Evolutionary conservation across 345 rosid genomes (phyloP), one percentile per base, ranked within the genome.

Genomic region (Capsella bursapastoris): DNA sequence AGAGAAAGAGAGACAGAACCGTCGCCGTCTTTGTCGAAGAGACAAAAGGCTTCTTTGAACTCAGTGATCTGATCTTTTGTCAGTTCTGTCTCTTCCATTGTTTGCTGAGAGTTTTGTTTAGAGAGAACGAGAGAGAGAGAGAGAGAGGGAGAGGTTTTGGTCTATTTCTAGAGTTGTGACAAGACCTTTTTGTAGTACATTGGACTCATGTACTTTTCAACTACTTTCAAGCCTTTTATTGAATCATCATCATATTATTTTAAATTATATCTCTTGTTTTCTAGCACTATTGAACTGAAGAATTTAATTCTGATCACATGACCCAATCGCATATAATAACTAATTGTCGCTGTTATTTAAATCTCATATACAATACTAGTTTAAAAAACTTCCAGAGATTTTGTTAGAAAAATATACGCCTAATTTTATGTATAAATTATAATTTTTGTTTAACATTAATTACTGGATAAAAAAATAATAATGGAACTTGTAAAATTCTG

Each of bases 11-110:
- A 64, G 44, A 29, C 57, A 64, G 2, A 77, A 92, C 97, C 96
- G 70, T 92, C 94, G 53, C 97, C 92, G 79, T 92, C 92, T 77
- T 62, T 87, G 84, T 90, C 97, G 9, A 88, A 78, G 15, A 90
- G 82, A 71, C 86, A 83, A 75, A 92, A 87, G 2, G 84, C 94
- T 68, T 90, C 86, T 43, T 82, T 82, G 68, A 92, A 88, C 82
- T 89, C 90, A 71, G 12, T 50, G 49, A 83, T 75, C 73, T 83
- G 87, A 69, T 83, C 75, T 43, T 83, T 84, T 52, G 86, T 79
- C 56, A 88, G 62, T 4, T 82, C 78, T 68, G 71, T 70, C 47
- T 70, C 76, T 57, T 70, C 80, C 76, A 77, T 77, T 70, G 50
- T 68, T 61, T 57, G 8, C 6, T 11, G 45, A 15, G 48, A 41